Evolutionary conservation across 305 asterid genomes (phyloP).

Genomic region (Fraxinus ornus): DNA sequence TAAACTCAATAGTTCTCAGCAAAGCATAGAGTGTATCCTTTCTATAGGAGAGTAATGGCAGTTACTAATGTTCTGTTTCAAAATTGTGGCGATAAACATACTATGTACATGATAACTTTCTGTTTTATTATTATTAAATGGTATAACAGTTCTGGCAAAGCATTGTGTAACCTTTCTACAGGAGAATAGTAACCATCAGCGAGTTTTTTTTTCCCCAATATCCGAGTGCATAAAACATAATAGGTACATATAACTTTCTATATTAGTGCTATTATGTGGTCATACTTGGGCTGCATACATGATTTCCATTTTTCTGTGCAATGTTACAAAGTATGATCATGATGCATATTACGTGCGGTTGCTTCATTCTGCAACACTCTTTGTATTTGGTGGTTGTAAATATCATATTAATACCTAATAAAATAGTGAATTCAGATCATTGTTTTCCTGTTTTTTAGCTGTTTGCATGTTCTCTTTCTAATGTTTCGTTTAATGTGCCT

Average conservation of each 20-base stretch:
- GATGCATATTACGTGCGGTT: not conserved
- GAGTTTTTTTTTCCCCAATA: not conserved
- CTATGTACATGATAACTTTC: not conserved
- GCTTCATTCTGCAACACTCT: not conserved
- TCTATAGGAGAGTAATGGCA: slow-evolving; percentile 11
- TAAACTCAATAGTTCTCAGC: slow-evolving; percentile 85
- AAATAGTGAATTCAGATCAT: not conserved
- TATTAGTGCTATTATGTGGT: not conserved
- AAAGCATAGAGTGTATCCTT: slow-evolving; percentile 94
- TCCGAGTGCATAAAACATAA: slow-evolving; percentile 4
- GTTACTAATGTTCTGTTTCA: not conserved
- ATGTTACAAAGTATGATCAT: not conserved
- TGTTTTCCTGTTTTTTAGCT: not conserved
- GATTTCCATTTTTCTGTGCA: not conserved
- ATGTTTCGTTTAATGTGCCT: not conserved
- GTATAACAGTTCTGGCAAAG: not conserved
- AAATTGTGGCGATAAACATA: not conserved
- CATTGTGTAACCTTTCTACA: not conserved
- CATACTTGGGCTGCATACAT: not conserved
- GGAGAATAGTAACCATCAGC: not conserved
- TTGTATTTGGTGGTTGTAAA: not conserved
- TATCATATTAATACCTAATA: not conserved
- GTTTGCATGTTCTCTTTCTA: not conserved
- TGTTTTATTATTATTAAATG: not conserved
- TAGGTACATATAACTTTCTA: not conserved